Percentiles rank a stretch among this genome's conserved stretches.
These are phyloP conservation scores for Bonnemaisonia californica DNA, from an alignment of 31 red algal genomes.

Conservation along the genomic window DNA sequence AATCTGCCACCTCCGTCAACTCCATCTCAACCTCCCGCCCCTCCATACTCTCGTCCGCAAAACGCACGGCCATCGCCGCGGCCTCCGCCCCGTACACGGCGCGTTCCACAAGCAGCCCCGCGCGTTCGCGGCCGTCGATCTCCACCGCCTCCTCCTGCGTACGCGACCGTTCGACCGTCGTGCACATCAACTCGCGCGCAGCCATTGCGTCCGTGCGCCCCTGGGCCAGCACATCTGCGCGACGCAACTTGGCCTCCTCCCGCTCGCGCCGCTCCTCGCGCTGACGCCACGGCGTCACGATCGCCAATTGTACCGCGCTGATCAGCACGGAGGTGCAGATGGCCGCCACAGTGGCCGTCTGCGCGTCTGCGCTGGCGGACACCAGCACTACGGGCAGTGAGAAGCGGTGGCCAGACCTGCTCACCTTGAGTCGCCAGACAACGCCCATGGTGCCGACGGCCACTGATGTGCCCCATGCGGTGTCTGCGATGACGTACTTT, in stretches of 20 bases:
- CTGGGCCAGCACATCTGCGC: conserved; percentile 44
- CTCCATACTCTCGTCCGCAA: conserved; percentile 28
- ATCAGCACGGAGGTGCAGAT: conserved; percentile 40
- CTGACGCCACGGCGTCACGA: conserved; percentile 68
- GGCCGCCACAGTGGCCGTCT: conserved; percentile 62
- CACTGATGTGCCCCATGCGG: conserved; percentile 55
- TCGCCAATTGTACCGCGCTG: conserved; percentile 49
- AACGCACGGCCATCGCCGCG: conserved; percentile 39
- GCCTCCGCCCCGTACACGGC: conserved; percentile 70
- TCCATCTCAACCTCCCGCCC: conserved; percentile 66
- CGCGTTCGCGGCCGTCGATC: conserved; percentile 53
- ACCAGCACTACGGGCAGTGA: conserved; percentile 77
- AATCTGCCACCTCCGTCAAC: conserved; percentile 63
- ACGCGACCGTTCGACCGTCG: conserved; percentile 43
- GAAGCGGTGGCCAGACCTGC: conserved; percentile 68
- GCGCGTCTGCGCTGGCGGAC: conserved; percentile 49
- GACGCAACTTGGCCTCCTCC: conserved; percentile 50
- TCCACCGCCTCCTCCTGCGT: conserved; percentile 57
- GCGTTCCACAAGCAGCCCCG: conserved; percentile 78
- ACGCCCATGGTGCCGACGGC: conserved; percentile 66
- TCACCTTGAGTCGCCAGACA: conserved; percentile 65
- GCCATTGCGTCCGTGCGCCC: conserved; percentile 63
- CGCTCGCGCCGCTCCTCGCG: conserved; percentile 31
- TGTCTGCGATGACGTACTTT: conserved; percentile 61
- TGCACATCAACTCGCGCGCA: conserved; percentile 56